A percentile compares a stretch with the other conserved stretches of the same genome.
phyloP scores from a whole-genome alignment of 495 filamentous ascomycete genomes.

The Trichocladium antarcticum region DNA sequence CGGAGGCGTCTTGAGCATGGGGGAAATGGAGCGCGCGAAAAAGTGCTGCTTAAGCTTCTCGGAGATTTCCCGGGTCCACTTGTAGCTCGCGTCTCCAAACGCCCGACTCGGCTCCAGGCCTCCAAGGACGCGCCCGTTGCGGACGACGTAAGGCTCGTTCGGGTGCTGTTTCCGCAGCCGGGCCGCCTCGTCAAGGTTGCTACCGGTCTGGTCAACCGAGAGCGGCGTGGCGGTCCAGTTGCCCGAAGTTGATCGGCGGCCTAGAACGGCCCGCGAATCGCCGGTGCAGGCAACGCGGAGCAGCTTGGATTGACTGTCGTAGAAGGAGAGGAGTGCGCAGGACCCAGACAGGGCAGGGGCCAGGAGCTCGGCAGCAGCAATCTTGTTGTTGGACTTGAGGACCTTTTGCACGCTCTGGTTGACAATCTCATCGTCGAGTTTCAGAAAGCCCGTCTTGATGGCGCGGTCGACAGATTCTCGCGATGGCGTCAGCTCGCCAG shows the following conservation, averaged over 20 bases:
- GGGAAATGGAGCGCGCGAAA: conserved; percentile 65
- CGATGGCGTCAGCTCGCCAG: conserved; percentile 48
- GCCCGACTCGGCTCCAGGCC: conserved; percentile 84
- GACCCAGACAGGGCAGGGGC: conserved; percentile 91
- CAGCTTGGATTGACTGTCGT: conserved; percentile 71
- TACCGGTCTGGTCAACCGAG: conserved; percentile 86
- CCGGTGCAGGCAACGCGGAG: conserved; percentile 89
- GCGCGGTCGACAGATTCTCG: conserved; percentile 74
- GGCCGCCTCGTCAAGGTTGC: conserved; percentile 68
- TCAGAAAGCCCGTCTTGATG: conserved; percentile 84
- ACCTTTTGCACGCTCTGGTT: conserved; percentile 82
- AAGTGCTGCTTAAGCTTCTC: conserved; percentile 70
- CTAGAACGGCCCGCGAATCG: conserved; percentile 87
- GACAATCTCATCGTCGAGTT: conserved; percentile 85
- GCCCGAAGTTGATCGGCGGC: conserved; percentile 60
- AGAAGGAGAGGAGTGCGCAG: conserved; percentile 92
- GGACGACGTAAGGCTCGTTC: conserved; percentile 70
- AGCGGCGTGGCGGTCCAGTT: conserved; percentile 90
- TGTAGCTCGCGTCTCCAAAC: conserved; percentile 94
- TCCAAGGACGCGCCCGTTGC: conserved; percentile 81
- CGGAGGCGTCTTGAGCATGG: conserved; percentile 76
- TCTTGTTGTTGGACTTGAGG: conserved; percentile 73
- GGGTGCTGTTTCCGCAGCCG: conserved; percentile 78
- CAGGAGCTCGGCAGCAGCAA: conserved; percentile 76
- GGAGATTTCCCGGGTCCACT: conserved; percentile 79